Evolutionary conservation across 768 basidiomycete species (phyloP).

Genomic region (Collybia sordida): DNA sequence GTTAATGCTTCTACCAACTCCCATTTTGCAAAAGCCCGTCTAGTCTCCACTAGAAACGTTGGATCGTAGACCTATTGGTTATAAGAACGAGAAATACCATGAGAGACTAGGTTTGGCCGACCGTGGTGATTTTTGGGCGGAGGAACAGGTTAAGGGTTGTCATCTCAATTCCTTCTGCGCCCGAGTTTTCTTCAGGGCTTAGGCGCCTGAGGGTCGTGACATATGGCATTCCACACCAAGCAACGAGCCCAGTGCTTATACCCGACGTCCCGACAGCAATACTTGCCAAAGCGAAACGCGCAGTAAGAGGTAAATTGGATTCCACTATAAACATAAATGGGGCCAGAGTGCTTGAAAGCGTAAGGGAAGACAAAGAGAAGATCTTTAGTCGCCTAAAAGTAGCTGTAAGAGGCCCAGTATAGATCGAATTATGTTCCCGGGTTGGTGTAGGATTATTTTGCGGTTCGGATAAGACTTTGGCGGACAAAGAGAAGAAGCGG

Average conservation of each 20-base stretch:
- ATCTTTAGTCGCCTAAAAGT: conserved; percentile 80
- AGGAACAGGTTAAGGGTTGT: conserved; percentile 65
- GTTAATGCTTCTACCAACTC: conserved; percentile 60
- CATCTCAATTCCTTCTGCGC: conserved; percentile 62
- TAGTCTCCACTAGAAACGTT: conserved; percentile 64
- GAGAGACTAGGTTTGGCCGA: conserved; percentile 19
- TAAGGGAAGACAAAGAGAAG: conserved; percentile 79
- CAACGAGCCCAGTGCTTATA: conserved; percentile 72
- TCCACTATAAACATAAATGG: conserved; percentile 86
- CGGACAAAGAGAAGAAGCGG: background rate
- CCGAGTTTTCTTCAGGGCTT: conserved; percentile 38
- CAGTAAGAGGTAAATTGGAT: conserved; percentile 68
- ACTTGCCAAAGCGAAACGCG: conserved; percentile 63
- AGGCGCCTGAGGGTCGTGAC: conserved; percentile 62
- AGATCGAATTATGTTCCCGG: conserved; percentile 33
- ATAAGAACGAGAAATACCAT: background rate
- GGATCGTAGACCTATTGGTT: conserved; percentile 61
- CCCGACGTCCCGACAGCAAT: conserved; percentile 74
- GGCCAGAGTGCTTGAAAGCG: conserved; percentile 62
- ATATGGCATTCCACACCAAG: conserved; percentile 73
- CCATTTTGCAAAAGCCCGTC: conserved; percentile 78
- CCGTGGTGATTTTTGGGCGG: conserved; percentile 61
- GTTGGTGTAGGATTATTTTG: background rate
- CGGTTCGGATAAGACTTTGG: background rate
- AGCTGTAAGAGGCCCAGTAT: conserved; percentile 67